Evolutionary conservation across 2,329 filamentous ascomycete genomes (phyloP), one percentile per base, ranked within the genome.

Genomic region (Camptophora hylomeconis): DNA sequence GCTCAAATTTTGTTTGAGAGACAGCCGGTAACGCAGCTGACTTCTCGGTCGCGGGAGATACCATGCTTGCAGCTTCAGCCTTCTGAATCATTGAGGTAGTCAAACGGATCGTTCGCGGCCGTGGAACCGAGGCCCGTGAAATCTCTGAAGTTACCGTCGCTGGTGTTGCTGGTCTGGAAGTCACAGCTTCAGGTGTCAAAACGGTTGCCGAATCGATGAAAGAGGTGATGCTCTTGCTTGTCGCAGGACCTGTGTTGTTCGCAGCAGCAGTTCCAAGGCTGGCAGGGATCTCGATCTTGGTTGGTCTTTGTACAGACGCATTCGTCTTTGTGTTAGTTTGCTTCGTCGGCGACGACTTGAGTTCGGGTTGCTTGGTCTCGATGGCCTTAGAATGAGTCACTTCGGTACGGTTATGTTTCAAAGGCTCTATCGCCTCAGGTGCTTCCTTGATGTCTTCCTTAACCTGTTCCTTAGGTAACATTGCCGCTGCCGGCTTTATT

Each of bases 311-410:
- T 5, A 11, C 20, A 8, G 21, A 13, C 12, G 31, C 28, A 22
- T 38, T 40, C 18, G 17, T n/a, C 27, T 33, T 36, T 33, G 18
- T 20, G 17, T n/a, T n/a, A n/a, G n/a, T n/a, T n/a, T n/a, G n/a
- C n/a, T n/a, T n/a, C n/a, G n/a, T n/a, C n/a, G n/a, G n/a, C n/a
- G n/a, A n/a, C n/a, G n/a, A n/a, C n/a, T n/a, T n/a, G n/a, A n/a
- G n/a, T n/a, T n/a, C n/a, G n/a, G n/a, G n/a, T n/a, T n/a, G n/a
- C 53, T 60, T 19, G 50, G 50, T 25, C 45, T 44, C 22, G 12
- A 7, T 11, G 16, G 14, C 20, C n/a, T 32, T 32, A 8, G 17
- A 16, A 13, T 18, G 25, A 17, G 32, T 6, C n/a, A n/a, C n/a
- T n/a, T n/a, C n/a, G n/a, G n/a, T n/a, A n/a, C n/a, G n/a, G n/a